Percentiles rank a stretch among this genome's conserved stretches.
Conservation (phyloP, 1,284 basidiomycete genomes). For the Austroboletus sp. region DNA sequence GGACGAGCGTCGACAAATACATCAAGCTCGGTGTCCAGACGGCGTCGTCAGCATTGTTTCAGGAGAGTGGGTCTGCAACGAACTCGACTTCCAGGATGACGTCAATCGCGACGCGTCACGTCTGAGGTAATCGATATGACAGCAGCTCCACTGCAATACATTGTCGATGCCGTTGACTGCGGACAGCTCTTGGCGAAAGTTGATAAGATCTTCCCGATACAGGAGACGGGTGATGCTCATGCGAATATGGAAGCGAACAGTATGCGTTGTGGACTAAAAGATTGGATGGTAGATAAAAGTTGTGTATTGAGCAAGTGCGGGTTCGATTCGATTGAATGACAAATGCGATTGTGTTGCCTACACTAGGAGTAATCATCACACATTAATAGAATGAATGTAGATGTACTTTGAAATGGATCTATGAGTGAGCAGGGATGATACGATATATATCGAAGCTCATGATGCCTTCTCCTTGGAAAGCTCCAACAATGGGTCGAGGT, state of each 20-base stretch:
- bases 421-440: slow-evolving; percentile 3
- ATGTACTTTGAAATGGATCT: slow-evolving; percentile 14
- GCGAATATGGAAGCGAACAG: slow-evolving; percentile 24
- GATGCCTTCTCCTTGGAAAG: slow-evolving; percentile 40
- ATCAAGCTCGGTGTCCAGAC: slow-evolving; percentile 17
- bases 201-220: slow-evolving; percentile 24
- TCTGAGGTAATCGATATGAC: slow-evolving; percentile 15
- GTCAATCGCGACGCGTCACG: slow-evolving; percentile 16
- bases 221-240: slow-evolving; percentile 16
- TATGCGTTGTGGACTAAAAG: slow-evolving; percentile 14
- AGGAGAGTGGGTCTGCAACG: slow-evolving; percentile 18
- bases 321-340: neutral
- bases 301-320: neutral
- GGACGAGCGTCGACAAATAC: slow-evolving; percentile 18
- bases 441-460: slow-evolving; percentile 3
- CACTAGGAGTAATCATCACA: slow-evolving; percentile 7
- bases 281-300: neutral
- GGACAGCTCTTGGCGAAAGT: slow-evolving; percentile 16
- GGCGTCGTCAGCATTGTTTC: slow-evolving; percentile 19
- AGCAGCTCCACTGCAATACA: slow-evolving; percentile 17
- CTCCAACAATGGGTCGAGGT: slow-evolving; percentile 82
- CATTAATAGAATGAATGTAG: slow-evolving; percentile 17
- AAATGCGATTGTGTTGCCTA: neutral
- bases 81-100: slow-evolving; percentile 11
- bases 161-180: slow-evolving; percentile 19